These are phyloP conservation scores for Aspergillus sojae DNA, from an alignment of 2,329 filamentous ascomycete genomes.

Conservation along the genomic window DNA sequence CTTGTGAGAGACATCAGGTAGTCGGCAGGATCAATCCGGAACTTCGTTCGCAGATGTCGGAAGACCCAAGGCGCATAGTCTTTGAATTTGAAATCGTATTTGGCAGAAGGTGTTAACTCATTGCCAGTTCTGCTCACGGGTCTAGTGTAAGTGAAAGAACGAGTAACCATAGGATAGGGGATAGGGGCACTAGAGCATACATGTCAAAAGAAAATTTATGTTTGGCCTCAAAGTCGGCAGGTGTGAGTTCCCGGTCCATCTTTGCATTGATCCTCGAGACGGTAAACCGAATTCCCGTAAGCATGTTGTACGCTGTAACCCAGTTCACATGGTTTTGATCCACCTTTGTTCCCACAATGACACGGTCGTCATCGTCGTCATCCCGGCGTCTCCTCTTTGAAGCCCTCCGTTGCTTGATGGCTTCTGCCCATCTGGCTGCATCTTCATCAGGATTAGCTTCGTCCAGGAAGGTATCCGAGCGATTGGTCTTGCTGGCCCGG, in stretches of 20 bases:
- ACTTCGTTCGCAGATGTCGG: slow-evolving; percentile 82
- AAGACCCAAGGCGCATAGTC: slow-evolving; percentile 99
- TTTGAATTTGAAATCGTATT: slow-evolving; percentile 99
- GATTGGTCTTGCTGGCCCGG: slow-evolving; percentile 79
- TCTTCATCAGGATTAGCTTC: slow-evolving; percentile 87
- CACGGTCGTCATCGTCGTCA: slow-evolving; percentile 85
- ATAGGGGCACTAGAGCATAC: slow-evolving; percentile 53
- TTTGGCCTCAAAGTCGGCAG: slow-evolving; percentile 88
- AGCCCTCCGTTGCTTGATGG: slow-evolving; percentile 86
- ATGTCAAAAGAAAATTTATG: slow-evolving; percentile 99
- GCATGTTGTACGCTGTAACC: slow-evolving; percentile 99
- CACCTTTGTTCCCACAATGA: slow-evolving; percentile 95
- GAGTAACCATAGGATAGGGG: slow-evolving; percentile 22
- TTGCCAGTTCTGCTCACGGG: slow-evolving; percentile 73
- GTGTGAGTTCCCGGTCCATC: slow-evolving; percentile 84
- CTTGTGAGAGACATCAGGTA: slow-evolving; percentile 97
- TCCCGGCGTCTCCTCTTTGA: slow-evolving; percentile 83
- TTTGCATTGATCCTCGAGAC: slow-evolving; percentile 97
- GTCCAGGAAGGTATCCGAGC: slow-evolving; percentile 81
- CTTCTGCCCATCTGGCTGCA: slow-evolving; percentile 87
- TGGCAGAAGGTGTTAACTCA: slow-evolving; percentile 94
- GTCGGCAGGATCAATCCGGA: slow-evolving; percentile 92
- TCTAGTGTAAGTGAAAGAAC: background rate
- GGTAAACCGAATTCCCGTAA: slow-evolving; percentile 96
- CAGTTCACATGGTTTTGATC: slow-evolving; percentile 97